Evolutionary conservation across 2,329 filamentous ascomycete genomes (phyloP), one percentile per base, ranked within the genome.

Genomic region (Fusarium circinatum): DNA sequence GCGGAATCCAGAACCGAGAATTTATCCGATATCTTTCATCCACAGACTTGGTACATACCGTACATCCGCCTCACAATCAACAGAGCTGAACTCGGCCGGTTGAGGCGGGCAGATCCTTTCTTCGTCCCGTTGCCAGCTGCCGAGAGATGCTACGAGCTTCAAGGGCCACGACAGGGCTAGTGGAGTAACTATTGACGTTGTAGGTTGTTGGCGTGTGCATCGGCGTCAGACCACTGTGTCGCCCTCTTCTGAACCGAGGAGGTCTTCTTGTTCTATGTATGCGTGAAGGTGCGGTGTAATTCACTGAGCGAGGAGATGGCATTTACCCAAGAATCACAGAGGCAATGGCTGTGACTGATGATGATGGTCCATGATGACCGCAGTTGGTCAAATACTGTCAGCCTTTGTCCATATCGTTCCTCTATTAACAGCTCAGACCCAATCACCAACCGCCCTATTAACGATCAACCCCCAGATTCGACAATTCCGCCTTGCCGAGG

Each of bases 171-270:
- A 52, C 65, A 68, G 51, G 69, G 62, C 55, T 49, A 38, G 71
- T 78, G 75, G 75, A 77, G 71, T 52, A 69, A 67, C 52, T 56
- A 69, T 57, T 44, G 49, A 32, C 57, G 66, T 59, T 70, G 74
- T 72, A 68, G 66, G 51, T 63, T 65, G 62, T 69, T 66, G 75
- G 71, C 74, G 62, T 66, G 63, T 77, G 68, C 75, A 78, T 75
- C 73, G 68, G 66, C 59, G 75, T 78, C 76, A 75, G 76, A 68
- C 75, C 71, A 78, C 71, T 58, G 47, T 75, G 69, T 65, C 65
- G 71, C 70, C 70, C 54, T 61, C 44, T 56, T 69, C 65, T 59
- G 62, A 44, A 36, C 44, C 13, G 38, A 24, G 24, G 32, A 32
- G 32, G 65, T 13, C 52, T 36, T 24, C 63, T 34, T 57, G 22